phyloP scores from a whole-genome alignment of 139 green algal species.

The Picochlorum sp. region DNA sequence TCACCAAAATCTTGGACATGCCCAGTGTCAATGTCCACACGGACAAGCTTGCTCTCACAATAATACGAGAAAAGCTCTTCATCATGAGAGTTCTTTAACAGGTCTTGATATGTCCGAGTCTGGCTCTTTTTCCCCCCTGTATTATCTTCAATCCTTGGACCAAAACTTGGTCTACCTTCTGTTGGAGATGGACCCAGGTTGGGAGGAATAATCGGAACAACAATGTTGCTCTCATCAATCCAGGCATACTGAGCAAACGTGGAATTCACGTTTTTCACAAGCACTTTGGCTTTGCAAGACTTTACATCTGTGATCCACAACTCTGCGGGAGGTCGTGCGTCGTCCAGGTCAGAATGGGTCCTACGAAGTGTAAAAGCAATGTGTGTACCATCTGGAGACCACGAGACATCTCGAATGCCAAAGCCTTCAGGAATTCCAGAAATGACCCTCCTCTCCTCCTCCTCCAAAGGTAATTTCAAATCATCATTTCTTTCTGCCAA shows the following conservation, averaged over 20 bases:
- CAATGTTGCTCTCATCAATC: constrained; percentile 74
- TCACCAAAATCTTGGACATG: constrained; percentile 35
- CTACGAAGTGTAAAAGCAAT: constrained; percentile 80
- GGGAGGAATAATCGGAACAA: constrained; percentile 53
- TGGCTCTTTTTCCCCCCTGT: constrained; percentile 59
- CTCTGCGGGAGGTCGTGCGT: constrained; percentile 59
- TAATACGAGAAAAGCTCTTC: constrained; percentile 87
- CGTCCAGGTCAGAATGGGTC: constrained; percentile 33
- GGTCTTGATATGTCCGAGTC: constrained; percentile 85
- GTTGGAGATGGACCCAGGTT: constrained; percentile 18
- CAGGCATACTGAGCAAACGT: constrained; percentile 60
- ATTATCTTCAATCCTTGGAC: constrained; percentile 80
- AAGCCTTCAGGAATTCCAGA: constrained; percentile 59
- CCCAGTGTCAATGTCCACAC: constrained; percentile 40
- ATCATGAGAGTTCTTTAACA: constrained; percentile 86
- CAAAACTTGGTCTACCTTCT: constrained; percentile 41
- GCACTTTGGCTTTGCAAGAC: constrained; percentile 41
- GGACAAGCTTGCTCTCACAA: constrained; percentile 55
- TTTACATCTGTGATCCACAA: constrained; percentile 82
- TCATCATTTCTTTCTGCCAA: constrained; percentile 31
- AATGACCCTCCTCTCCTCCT: constrained; percentile 28
- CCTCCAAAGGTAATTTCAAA: constrained; percentile 36
- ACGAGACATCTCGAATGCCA: constrained; percentile 69
- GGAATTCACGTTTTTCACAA: constrained; percentile 51
- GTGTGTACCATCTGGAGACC: constrained; percentile 59